Evolutionary conservation across 768 basidiomycete species (phyloP).

Genomic region (Termitomyces sp.): DNA sequence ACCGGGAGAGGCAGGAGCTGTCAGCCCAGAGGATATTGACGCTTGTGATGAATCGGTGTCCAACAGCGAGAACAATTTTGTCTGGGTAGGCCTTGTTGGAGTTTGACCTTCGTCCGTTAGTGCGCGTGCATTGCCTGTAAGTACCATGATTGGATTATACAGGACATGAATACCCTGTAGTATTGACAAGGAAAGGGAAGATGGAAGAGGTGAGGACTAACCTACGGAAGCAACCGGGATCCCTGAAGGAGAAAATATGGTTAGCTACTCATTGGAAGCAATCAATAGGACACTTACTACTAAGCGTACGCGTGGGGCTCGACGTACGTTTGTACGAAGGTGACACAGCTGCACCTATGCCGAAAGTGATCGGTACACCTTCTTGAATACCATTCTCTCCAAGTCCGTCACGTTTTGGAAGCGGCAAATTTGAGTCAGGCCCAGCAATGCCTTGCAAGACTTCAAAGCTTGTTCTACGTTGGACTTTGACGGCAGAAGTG

Average conservation of each 20-base stretch:
- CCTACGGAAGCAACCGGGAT: slow-evolving; percentile 79
- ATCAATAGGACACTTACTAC: slow-evolving; percentile 53
- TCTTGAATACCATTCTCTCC: slow-evolving; percentile 63
- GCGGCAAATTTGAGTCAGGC: slow-evolving; percentile 69
- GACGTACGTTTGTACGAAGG: slow-evolving; percentile 46
- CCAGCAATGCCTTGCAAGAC: slow-evolving; percentile 67
- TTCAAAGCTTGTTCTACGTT: slow-evolving; percentile 69
- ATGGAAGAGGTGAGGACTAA: slow-evolving; percentile 32
- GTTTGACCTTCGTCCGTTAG: slow-evolving; percentile 69
- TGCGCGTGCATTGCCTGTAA: slow-evolving; percentile 76
- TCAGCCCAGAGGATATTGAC: slow-evolving; percentile 35
- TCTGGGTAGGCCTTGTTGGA: slow-evolving; percentile 28
- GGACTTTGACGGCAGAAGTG: slow-evolving; percentile 43
- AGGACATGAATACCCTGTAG: slow-evolving; percentile 20
- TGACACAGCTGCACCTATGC: slow-evolving; percentile 32
- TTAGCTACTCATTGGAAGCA: slow-evolving; percentile 12
- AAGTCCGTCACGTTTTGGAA: slow-evolving; percentile 54
- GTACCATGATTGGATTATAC: slow-evolving; percentile 20
- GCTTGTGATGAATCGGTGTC: slow-evolving; percentile 32
- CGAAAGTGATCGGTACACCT: slow-evolving; percentile 65
- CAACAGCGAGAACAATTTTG: slow-evolving; percentile 25
- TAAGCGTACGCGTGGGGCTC: slow-evolving; percentile 76
- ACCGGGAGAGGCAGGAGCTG: slow-evolving; percentile 50
- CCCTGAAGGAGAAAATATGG: slow-evolving; percentile 37
- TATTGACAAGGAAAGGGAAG: slow-evolving; percentile 7